Evolutionary conservation across 1,139 yeast genomes (phyloP).

Genomic region (Pneumocystis canis): DNA sequence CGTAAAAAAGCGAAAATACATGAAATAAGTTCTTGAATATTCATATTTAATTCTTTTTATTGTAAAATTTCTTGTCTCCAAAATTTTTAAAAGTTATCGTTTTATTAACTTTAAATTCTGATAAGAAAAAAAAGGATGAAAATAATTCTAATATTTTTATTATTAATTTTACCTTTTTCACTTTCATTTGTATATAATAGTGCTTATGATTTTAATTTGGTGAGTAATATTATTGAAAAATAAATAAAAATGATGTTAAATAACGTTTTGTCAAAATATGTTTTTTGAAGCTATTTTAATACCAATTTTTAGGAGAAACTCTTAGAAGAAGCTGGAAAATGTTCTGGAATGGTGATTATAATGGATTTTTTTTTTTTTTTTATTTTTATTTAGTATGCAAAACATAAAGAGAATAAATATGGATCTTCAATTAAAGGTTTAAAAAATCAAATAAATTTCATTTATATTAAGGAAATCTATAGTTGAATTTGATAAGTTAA

Average conservation of each 20-base stretch:
- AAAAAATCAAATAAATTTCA: too few relatives aligned
- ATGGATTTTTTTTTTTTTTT: too few relatives aligned
- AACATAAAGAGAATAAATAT: neutral
- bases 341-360: neutral
- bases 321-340: neutral
- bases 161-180: neutral
- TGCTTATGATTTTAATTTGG: neutral
- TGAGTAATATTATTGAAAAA: neutral
- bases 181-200: neutral
- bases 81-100: neutral
- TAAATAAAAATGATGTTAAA: too few relatives aligned
- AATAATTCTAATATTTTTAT: too few relatives aligned
- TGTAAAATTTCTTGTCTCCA: neutral
- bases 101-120: too few relatives aligned
- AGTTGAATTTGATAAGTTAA: neutral
- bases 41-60: neutral
- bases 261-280: too few relatives aligned
- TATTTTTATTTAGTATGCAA: neutral
- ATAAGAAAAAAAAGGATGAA: neutral
- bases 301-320: neutral
- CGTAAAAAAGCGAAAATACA: neutral
- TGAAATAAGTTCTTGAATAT: neutral
- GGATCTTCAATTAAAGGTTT: neutral
- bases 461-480: too few relatives aligned
- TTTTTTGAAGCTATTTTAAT: too few relatives aligned